These are phyloP conservation scores for Lasiosphaeriaceae sp. DNA, from an alignment of 495 filamentous ascomycete species.

Conservation along the genomic window DNA sequence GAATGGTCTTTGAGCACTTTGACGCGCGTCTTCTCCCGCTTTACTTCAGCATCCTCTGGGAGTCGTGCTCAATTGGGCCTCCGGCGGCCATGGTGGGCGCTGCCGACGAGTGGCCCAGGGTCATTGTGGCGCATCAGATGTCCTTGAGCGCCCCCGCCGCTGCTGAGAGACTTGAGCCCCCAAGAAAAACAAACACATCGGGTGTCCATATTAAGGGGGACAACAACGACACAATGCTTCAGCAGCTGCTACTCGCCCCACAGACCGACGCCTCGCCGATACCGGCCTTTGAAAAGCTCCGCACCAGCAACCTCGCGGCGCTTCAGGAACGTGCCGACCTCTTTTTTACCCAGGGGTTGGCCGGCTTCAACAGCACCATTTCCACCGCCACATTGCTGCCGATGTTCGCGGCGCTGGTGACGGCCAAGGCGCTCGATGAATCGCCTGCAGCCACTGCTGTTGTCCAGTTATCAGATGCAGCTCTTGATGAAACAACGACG, in stretches of 20 bases:
- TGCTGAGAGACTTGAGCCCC: not conserved
- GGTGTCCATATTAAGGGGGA: not conserved
- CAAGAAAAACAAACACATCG: not conserved
- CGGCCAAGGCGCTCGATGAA: not conserved
- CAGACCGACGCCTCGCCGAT: not conserved
- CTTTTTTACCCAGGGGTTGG: not conserved
- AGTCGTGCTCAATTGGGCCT: not conserved
- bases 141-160: too few species aligned
- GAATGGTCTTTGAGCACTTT: not conserved
- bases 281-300: not conserved
- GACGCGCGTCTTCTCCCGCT: not conserved
- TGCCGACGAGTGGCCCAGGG: not conserved
- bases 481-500: not conserved
- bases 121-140: not conserved
- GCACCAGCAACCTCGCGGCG: not conserved
- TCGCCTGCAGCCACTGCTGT: not conserved
- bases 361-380: not conserved
- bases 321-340: not conserved
- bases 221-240: not conserved
- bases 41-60: not conserved
- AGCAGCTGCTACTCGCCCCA: not conserved
- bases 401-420: not conserved
- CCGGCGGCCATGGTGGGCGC: not conserved
- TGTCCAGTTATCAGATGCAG: not conserved
- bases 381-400: not conserved